A percentile compares a stretch with the other conserved stretches of the same genome.
phyloP scores from a whole-genome alignment of 2,329 filamentous ascomycete species.

The Xylariaceae sp. region DNA sequence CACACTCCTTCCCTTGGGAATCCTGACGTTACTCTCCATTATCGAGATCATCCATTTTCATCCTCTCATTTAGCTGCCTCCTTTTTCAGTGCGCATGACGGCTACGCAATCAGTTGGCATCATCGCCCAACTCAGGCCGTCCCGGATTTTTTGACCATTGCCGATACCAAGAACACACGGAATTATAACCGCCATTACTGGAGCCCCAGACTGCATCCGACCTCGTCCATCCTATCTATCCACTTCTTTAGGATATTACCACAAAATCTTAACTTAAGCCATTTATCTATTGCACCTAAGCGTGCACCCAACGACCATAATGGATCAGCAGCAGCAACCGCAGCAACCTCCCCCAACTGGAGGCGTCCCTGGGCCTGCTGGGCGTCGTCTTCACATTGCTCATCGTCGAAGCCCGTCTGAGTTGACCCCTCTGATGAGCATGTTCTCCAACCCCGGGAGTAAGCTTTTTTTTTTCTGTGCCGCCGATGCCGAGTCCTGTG shows the following conservation, averaged over 20 bases:
- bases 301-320: conserved; percentile 45
- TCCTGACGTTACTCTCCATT: conserved; percentile 32
- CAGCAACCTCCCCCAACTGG: conserved; percentile 46
- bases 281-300: conserved; percentile 42
- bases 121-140: conserved; percentile 9
- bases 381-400: conserved; percentile 92
- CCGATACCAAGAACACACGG: conserved; percentile 7
- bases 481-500: neutral
- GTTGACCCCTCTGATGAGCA: conserved; percentile 96
- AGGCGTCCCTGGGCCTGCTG: conserved; percentile 67
- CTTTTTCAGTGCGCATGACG: conserved; percentile 31
- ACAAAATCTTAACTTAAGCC: conserved; percentile 1
- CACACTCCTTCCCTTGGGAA: conserved; percentile 34
- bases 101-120: conserved; percentile 16
- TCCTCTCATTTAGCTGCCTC: conserved; percentile 39
- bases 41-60: conserved; percentile 41
- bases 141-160: conserved; percentile 6
- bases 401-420: conserved; percentile 96
- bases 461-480: conserved; percentile 35
- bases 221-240: conserved; percentile 23
- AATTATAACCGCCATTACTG: conserved; percentile 8
- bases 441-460: conserved; percentile 65
- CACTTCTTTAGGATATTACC: conserved; percentile 19
- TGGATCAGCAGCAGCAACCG: conserved; percentile 53
- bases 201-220: conserved; percentile 23